phyloP scores from a whole-genome alignment of 345 rosid species.

The Viola odorata region DNA sequence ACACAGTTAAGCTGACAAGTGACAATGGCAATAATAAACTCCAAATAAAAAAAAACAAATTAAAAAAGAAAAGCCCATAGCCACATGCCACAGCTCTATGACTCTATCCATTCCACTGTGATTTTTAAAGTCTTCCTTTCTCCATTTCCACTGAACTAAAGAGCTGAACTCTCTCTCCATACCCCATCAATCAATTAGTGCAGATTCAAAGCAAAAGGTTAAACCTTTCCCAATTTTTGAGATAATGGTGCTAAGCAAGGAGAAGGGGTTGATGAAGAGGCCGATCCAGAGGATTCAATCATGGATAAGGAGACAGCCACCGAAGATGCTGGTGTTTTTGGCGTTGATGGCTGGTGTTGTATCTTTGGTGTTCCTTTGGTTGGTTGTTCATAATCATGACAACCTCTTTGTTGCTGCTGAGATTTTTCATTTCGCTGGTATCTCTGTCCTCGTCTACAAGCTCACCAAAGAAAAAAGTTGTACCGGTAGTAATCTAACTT shows the following conservation, averaged over 20 bases:
- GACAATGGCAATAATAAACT: too few relatives aligned
- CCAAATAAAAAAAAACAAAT: too few relatives aligned
- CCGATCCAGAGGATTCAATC: slow-evolving; percentile 71
- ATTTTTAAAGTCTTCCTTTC: too few relatives aligned
- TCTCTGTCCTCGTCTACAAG: slow-evolving; percentile 87
- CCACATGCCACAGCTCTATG: too few relatives aligned
- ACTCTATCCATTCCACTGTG: too few relatives aligned
- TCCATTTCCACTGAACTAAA: too few relatives aligned
- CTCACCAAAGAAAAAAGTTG: slow-evolving; percentile 92
- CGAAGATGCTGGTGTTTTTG: slow-evolving; percentile 86
- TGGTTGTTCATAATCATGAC: slow-evolving; percentile 90
- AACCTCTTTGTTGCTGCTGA: slow-evolving; percentile 97
- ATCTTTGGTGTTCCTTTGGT: slow-evolving; percentile 74
- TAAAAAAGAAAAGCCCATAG: too few relatives aligned
- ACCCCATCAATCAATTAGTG: too few relatives aligned
- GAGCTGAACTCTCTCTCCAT: too few relatives aligned
- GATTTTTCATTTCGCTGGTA: slow-evolving; percentile 91
- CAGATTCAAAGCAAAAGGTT: too few relatives aligned
- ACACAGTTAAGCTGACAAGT: too few relatives aligned
- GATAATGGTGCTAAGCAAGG: slow-evolving; percentile 2
- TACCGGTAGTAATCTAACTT: slow-evolving; percentile 45
- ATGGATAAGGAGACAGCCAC: slow-evolving; percentile 96
- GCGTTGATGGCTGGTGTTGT: slow-evolving; percentile 87
- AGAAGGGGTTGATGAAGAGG: slow-evolving; percentile 48
- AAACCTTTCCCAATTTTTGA: too few relatives aligned